These are phyloP conservation scores for Anisodus acutangulus DNA, from an alignment of 257 asterid species.

Conservation along the genomic window DNA sequence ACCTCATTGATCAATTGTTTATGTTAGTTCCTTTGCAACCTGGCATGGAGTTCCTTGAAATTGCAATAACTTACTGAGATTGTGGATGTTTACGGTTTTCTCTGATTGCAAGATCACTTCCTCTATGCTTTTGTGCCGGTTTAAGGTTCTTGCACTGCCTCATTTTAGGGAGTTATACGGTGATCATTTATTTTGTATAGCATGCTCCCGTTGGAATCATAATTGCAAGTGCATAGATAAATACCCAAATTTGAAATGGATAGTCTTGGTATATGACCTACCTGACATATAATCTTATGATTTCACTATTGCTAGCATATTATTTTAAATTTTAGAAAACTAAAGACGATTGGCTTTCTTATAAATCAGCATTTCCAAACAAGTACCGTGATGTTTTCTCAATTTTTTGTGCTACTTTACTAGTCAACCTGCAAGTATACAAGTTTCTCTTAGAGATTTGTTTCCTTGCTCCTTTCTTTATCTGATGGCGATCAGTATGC, in stretches of 20 bases:
- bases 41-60: neutral
- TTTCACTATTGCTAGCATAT: constrained; percentile 15
- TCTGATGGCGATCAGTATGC: constrained; percentile 20
- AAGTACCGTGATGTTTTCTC: no score
- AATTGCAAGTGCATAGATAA: neutral
- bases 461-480: neutral
- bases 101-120: neutral
- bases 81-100: neutral
- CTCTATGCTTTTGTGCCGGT: neutral
- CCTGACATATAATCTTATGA: neutral
- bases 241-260: constrained; percentile 1
- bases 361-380: neutral
- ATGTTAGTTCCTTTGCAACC: neutral
- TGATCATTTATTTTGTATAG: neutral
- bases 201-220: neutral
- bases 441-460: constrained; percentile 1
- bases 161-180: neutral
- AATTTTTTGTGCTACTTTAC: no score
- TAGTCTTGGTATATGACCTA: neutral
- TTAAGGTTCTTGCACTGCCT: neutral
- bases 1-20: neutral
- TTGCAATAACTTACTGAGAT: neutral
- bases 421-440: neutral
- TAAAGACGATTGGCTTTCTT: neutral
- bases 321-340: neutral